phyloP scores from a whole-genome alignment of 495 filamentous ascomycete species.

The Hyaloscypha bicolor region DNA sequence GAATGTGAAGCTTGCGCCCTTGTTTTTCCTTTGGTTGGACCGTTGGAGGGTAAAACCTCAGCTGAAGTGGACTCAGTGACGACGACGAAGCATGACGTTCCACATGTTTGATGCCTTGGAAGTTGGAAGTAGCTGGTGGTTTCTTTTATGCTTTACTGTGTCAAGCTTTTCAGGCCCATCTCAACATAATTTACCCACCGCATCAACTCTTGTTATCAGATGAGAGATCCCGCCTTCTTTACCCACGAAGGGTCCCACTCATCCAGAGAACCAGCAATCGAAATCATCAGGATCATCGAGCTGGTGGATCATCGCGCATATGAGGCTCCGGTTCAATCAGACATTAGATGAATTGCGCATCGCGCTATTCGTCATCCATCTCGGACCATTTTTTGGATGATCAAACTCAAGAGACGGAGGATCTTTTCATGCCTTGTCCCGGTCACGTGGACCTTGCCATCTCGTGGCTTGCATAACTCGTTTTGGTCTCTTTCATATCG shows the following conservation, averaged over 20 bases:
- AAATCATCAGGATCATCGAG: neutral
- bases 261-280: neutral
- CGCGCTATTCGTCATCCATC: constrained; percentile 1
- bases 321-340: constrained; percentile 6
- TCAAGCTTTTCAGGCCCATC: neutral
- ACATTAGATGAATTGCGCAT: constrained; percentile 6
- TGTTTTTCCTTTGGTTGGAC: neutral
- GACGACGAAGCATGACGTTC: neutral
- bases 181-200: constrained; percentile 2
- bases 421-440: constrained; percentile 2
- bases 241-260: neutral
- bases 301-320: neutral
- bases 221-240: neutral
- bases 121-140: neutral
- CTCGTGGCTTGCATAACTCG: neutral
- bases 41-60: neutral
- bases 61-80: neutral
- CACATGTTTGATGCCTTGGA: neutral
- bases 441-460: neutral
- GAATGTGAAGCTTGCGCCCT: neutral
- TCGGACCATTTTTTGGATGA: neutral
- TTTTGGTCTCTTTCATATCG: neutral
- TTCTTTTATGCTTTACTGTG: neutral
- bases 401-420: constrained; percentile 1
- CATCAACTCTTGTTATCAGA: constrained; percentile 8